A percentile compares a stretch with the other conserved stretches of the same genome.
Evolutionary conservation across 306 rosid genomes (phyloP).

Genomic region (Begonia fuchsioides): DNA sequence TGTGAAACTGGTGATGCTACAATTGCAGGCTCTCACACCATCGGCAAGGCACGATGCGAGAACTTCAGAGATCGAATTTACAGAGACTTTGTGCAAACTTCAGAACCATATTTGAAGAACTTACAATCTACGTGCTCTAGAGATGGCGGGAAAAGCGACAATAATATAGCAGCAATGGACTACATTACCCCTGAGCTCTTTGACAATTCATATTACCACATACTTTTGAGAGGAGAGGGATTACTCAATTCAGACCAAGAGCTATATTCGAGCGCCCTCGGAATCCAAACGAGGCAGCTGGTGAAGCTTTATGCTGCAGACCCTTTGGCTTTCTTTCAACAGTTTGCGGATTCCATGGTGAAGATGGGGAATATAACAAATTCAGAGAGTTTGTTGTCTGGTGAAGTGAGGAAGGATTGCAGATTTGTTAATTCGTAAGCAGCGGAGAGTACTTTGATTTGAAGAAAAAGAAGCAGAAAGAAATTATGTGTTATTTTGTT

Average conservation of each 20-base stretch:
- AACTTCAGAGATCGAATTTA: slow-evolving; percentile 51
- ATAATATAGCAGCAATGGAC: slow-evolving; percentile 68
- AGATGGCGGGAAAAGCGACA: slow-evolving; percentile 15
- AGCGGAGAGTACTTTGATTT: neutral
- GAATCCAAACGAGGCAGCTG: slow-evolving; percentile 41
- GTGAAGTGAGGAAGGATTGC: slow-evolving; percentile 76
- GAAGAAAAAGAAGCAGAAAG: too few species aligned
- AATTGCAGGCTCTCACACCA: slow-evolving; percentile 98
- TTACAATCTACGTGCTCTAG: slow-evolving; percentile 51
- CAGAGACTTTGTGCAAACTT: slow-evolving; percentile 32
- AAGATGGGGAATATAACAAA: slow-evolving; percentile 68
- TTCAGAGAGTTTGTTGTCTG: slow-evolving; percentile 38
- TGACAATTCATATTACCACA: slow-evolving; percentile 67
- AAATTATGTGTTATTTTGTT: too few species aligned
- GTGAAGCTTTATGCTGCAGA: slow-evolving; percentile 64
- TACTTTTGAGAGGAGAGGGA: slow-evolving; percentile 60
- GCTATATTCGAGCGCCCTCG: slow-evolving; percentile 56
- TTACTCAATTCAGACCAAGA: slow-evolving; percentile 67
- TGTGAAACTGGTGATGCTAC: neutral
- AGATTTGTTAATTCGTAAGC: slow-evolving; percentile 69
- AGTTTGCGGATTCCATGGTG: slow-evolving; percentile 80
- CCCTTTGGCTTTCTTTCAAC: slow-evolving; percentile 60
- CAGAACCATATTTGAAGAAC: slow-evolving; percentile 24
- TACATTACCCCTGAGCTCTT: slow-evolving; percentile 62
- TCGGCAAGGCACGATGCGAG: slow-evolving; percentile 65